Percentiles rank a stretch among this genome's conserved stretches.
Conservation (phyloP, 805 yeast genomes). For the Scheffersomyces lignosus region DNA sequence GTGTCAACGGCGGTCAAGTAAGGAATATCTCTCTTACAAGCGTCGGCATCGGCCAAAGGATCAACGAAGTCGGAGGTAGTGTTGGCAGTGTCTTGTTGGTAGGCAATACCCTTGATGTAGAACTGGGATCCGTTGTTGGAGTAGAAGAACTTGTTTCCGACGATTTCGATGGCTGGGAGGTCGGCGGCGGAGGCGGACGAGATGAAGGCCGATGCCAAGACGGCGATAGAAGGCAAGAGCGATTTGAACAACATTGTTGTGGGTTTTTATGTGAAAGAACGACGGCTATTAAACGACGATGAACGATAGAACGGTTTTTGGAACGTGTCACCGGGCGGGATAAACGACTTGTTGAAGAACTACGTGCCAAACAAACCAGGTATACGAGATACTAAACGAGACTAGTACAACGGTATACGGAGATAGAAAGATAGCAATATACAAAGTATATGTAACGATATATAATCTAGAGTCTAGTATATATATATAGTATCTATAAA, state of each 20-base stretch:
- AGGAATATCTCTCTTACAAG: constrained; percentile 44
- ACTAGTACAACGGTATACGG: no score
- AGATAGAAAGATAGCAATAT: no score
- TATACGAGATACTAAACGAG: no score
- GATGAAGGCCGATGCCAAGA: constrained; percentile 4
- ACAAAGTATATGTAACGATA: no score
- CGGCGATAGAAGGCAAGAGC: neutral
- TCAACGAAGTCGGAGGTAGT: constrained; percentile 26
- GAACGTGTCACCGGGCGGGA: no score
- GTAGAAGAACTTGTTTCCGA: constrained; percentile 44
- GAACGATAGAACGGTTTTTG: no score
- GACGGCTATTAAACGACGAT: no score
- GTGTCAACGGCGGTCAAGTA: constrained; percentile 39
- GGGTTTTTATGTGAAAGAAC: no score
- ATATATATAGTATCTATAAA: no score
- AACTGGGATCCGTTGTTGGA: constrained; percentile 45
- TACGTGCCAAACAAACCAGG: no score
- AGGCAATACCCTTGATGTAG: constrained; percentile 45
- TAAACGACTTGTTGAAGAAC: no score
- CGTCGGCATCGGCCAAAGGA: constrained; percentile 41
- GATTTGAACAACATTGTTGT: neutral
- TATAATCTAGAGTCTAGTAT: no score
- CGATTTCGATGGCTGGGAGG: constrained; percentile 38
- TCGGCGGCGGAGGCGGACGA: constrained; percentile 8
- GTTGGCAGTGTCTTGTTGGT: constrained; percentile 41